These are phyloP conservation scores for Colletotrichum chlorophyti DNA, from an alignment of 2,329 filamentous ascomycete genomes.

Conservation along the genomic window DNA sequence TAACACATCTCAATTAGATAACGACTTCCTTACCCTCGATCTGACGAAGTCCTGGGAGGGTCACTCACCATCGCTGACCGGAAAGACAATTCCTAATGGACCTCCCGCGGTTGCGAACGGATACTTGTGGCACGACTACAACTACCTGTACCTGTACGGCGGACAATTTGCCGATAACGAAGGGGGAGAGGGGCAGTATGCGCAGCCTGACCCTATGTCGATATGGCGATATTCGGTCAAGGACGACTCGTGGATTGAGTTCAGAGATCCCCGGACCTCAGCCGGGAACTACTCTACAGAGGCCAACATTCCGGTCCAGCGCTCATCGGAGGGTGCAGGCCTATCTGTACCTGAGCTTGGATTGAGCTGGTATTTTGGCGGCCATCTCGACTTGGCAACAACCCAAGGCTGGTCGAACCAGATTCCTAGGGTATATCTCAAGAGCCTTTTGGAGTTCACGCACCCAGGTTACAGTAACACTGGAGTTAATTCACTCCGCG, in stretches of 20 bases:
- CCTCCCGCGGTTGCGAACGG: conserved; percentile 76
- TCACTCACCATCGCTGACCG: conserved; percentile 65
- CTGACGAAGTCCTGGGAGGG: conserved; percentile 76
- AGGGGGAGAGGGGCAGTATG: conserved; percentile 45
- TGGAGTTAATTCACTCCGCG: conserved; percentile 62
- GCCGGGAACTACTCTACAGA: conserved; percentile 67
- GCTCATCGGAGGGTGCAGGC: conserved; percentile 77
- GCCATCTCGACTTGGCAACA: conserved; percentile 69
- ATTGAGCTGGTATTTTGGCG: conserved; percentile 80
- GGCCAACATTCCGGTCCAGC: conserved; percentile 64
- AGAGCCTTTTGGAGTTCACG: conserved; percentile 77
- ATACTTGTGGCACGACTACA: conserved; percentile 77
- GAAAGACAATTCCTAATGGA: conserved; percentile 69
- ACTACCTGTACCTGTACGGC: conserved; percentile 76
- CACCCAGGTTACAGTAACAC: conserved; percentile 73
- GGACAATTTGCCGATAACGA: conserved; percentile 72
- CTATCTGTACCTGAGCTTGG: conserved; percentile 73
- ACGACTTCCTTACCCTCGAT: conserved; percentile 76
- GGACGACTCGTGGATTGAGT: conserved; percentile 67
- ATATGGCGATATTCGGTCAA: conserved; percentile 75
- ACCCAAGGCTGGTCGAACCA: conserved; percentile 72
- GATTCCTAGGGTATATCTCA: conserved; percentile 71
- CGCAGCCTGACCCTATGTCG: conserved; percentile 63
- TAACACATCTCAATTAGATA: conserved; percentile 53
- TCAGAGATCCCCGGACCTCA: conserved; percentile 65